Conservation (phyloP, 1,284 basidiomycete species). For the Fistulinella cinereoalba region DNA sequence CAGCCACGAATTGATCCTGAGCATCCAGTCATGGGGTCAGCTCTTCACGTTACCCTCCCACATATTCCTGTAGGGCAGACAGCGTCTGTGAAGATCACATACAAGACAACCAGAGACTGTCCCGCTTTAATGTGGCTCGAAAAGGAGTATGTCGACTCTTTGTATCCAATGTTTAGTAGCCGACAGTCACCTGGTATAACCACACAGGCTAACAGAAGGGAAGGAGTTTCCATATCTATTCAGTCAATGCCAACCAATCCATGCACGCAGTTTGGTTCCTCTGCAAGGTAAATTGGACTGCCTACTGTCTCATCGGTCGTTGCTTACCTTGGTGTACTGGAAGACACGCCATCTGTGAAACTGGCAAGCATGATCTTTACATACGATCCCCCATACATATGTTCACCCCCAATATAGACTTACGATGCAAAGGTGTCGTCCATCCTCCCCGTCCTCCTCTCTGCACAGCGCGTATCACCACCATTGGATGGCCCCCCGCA, state of each 20-base stretch:
- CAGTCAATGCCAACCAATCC: slow-evolving; percentile 93
- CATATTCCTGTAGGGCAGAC: slow-evolving; percentile 41
- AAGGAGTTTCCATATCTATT: slow-evolving; percentile 89
- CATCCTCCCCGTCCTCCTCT: slow-evolving; percentile 80
- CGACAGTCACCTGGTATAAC: too few relatives aligned
- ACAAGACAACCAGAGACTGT: slow-evolving; percentile 79
- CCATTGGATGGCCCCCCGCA: slow-evolving; percentile 65
- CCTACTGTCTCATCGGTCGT: not conserved
- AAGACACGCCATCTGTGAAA: slow-evolving; percentile 71
- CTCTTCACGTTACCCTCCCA: slow-evolving; percentile 57
- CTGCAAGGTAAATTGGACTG: slow-evolving; percentile 60
- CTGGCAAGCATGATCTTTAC: slow-evolving; percentile 44
- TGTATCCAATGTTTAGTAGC: too few relatives aligned
- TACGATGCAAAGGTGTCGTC: slow-evolving; percentile 78
- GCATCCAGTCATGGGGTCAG: slow-evolving; percentile 72
- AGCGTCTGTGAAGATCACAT: slow-evolving; percentile 61
- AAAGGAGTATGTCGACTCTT: slow-evolving; percentile 58
- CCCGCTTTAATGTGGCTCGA: slow-evolving; percentile 91
- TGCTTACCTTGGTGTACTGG: slow-evolving; percentile 1
- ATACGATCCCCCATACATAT: not conserved
- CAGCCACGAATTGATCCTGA: slow-evolving; percentile 54
- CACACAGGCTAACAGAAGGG: slow-evolving; percentile 81
- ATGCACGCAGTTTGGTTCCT: slow-evolving; percentile 78
- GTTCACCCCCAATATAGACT: slow-evolving; percentile 44
- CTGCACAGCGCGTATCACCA: slow-evolving; percentile 75